These are phyloP conservation scores for Cnidoscolus chayamansa DNA, from an alignment of 441 rosid species.

Conservation along the genomic window DNA sequence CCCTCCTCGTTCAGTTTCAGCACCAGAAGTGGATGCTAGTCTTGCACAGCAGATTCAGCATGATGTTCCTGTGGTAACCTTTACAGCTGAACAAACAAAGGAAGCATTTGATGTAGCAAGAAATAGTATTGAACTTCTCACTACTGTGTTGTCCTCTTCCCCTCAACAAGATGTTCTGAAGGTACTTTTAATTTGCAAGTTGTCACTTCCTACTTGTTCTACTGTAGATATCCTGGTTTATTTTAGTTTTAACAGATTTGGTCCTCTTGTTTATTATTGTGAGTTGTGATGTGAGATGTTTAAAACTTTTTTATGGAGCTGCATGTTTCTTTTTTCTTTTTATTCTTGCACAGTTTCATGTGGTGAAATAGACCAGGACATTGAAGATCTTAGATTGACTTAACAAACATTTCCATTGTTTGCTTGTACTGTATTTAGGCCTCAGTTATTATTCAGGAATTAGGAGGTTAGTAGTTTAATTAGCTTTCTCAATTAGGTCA, in stretches of 20 bases:
- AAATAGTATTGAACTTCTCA: constrained; percentile 80
- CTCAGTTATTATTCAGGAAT: neutral
- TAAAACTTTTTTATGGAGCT: neutral
- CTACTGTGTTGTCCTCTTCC: constrained; percentile 73
- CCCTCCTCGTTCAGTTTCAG: constrained; percentile 73
- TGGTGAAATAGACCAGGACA: neutral
- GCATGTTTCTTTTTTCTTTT: neutral
- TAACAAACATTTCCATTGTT: neutral
- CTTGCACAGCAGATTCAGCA: constrained; percentile 50
- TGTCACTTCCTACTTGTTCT: neutral
- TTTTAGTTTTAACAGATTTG: neutral
- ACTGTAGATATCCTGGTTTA: neutral
- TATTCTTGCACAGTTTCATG: neutral
- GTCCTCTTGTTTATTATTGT: neutral
- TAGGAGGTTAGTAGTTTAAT: too few relatives aligned
- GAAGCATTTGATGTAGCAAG: constrained; percentile 92
- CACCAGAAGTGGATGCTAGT: constrained; percentile 51
- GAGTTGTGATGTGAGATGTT: neutral
- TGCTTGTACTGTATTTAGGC: neutral
- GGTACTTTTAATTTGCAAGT: constrained; percentile 36
- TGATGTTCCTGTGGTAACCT: constrained; percentile 53
- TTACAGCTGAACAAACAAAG: constrained; percentile 71
- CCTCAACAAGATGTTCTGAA: constrained; percentile 65
- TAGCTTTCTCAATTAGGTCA: too few relatives aligned
- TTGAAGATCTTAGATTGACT: neutral